Conservation (phyloP, 2,329 filamentous ascomycete species). For the Mollisiaceae sp. region DNA sequence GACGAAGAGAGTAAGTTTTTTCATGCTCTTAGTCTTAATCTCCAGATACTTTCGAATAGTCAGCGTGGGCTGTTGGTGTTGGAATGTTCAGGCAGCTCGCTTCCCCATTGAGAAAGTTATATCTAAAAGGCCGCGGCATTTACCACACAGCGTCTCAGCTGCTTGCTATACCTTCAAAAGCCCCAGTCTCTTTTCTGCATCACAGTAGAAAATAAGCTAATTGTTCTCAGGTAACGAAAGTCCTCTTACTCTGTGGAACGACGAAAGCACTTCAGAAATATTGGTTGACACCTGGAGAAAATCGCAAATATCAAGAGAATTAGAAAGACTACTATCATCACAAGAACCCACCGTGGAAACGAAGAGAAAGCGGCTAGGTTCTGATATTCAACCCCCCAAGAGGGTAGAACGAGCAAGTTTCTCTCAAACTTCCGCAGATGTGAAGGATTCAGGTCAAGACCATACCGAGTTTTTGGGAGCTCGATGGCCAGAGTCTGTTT, state of each 20-base stretch:
- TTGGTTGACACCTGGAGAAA: slow-evolving; percentile 42
- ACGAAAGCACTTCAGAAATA: slow-evolving; percentile 37
- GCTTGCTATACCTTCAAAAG: neutral
- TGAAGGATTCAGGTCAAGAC: neutral
- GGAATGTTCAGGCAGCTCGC: neutral
- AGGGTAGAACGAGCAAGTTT: slow-evolving; percentile 4
- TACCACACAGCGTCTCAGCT: neutral
- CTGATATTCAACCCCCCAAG: slow-evolving; percentile 30
- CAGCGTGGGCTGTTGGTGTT: neutral
- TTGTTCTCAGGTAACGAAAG: slow-evolving; percentile 37
- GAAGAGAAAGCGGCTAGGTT: slow-evolving; percentile 37
- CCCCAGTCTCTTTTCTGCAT: neutral
- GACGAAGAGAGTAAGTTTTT: slow-evolving; percentile 42
- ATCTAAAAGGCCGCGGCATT: neutral
- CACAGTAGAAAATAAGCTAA: neutral
- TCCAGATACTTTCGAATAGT: too few relatives aligned
- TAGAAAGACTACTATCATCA: slow-evolving; percentile 40
- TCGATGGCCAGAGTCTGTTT: slow-evolving; percentile 16
- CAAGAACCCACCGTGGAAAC: slow-evolving; percentile 35
- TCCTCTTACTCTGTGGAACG: slow-evolving; percentile 37
- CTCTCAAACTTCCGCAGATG: neutral
- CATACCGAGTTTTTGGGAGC: slow-evolving; percentile 8
- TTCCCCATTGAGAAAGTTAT: neutral
- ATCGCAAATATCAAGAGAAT: slow-evolving; percentile 40
- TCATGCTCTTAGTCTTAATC: neutral